A percentile compares a stretch with the other conserved stretches of the same genome.
Conservation (phyloP, 2,329 filamentous ascomycete genomes). For the Fusarium guadeloupense region DNA sequence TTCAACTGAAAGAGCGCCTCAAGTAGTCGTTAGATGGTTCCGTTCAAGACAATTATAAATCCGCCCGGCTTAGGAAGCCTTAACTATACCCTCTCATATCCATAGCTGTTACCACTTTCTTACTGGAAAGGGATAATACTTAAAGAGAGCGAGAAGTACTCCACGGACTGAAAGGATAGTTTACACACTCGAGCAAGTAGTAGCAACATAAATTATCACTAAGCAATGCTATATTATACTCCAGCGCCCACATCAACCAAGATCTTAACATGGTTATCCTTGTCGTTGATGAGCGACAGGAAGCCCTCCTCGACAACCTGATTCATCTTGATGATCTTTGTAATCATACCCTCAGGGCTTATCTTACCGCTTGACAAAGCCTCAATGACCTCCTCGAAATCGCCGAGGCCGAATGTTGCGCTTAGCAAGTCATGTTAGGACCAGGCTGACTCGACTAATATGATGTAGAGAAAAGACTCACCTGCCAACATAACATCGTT, state of each 20-base stretch:
- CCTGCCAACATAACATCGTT: conserved; percentile 20
- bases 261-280: conserved; percentile 23
- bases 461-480: accelerated
- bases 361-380: conserved; percentile 10
- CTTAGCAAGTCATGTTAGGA: neutral
- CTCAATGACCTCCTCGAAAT: conserved; percentile 21
- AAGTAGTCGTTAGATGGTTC: too few relatives aligned
- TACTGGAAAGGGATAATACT: too few relatives aligned
- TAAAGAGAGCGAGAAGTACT: too few relatives aligned
- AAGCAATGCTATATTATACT: neutral
- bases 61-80: too few relatives aligned
- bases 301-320: conserved; percentile 20
- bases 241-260: conserved; percentile 13
- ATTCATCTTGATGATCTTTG: conserved; percentile 23
- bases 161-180: too few relatives aligned
- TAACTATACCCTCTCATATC: too few relatives aligned
- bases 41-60: too few relatives aligned
- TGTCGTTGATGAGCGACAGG: conserved; percentile 6
- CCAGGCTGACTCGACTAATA: accelerated
- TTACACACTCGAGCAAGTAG: too few relatives aligned
- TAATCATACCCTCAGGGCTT: conserved; percentile 10
- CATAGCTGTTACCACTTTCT: too few relatives aligned
- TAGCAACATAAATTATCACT: too few relatives aligned
- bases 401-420: conserved; percentile 5
- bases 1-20: too few relatives aligned